Percentiles rank a stretch among this genome's conserved stretches.
phyloP scores from a whole-genome alignment of 1,139 yeast species.

The Pichia sp. region DNA sequence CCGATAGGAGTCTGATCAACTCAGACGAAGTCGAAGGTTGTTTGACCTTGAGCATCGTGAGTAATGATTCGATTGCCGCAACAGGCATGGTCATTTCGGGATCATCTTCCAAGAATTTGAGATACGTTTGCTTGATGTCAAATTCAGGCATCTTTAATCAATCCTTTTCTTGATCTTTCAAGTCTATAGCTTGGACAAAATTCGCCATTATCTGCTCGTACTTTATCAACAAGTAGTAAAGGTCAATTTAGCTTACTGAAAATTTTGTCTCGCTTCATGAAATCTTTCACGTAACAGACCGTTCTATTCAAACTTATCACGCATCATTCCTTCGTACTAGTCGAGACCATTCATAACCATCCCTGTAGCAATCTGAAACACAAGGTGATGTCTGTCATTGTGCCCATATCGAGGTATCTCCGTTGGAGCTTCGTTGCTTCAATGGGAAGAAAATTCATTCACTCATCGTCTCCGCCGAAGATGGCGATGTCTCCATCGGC shows the following conservation, averaged over 20 bases:
- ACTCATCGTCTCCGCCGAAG: background rate
- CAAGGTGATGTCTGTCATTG: background rate
- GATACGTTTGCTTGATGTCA: constrained; percentile 77
- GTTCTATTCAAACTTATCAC: too few species aligned
- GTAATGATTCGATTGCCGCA: constrained; percentile 94
- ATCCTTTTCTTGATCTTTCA: too few species aligned
- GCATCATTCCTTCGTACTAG: too few species aligned
- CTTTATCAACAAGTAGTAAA: background rate
- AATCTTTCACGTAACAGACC: background rate
- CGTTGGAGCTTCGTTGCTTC: background rate
- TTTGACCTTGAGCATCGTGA: constrained; percentile 72
- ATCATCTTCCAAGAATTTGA: constrained; percentile 77
- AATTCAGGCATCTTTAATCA: constrained; percentile 37
- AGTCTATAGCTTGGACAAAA: too few species aligned
- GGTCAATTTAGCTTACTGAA: background rate
- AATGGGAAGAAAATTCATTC: background rate
- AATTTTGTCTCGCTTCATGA: constrained; percentile 6
- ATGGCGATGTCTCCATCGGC: background rate
- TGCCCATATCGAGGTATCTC: background rate
- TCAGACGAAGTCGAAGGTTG: constrained; percentile 94
- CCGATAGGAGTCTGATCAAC: constrained; percentile 72
- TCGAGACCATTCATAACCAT: too few species aligned
- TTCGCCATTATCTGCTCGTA: too few species aligned
- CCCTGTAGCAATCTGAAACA: too few species aligned
- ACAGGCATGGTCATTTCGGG: constrained; percentile 98